A percentile compares a stretch with the other conserved stretches of the same genome.
Evolutionary conservation across 2,329 filamentous ascomycete species (phyloP).

Genomic region (Paraphaeosphaeria minitans): DNA sequence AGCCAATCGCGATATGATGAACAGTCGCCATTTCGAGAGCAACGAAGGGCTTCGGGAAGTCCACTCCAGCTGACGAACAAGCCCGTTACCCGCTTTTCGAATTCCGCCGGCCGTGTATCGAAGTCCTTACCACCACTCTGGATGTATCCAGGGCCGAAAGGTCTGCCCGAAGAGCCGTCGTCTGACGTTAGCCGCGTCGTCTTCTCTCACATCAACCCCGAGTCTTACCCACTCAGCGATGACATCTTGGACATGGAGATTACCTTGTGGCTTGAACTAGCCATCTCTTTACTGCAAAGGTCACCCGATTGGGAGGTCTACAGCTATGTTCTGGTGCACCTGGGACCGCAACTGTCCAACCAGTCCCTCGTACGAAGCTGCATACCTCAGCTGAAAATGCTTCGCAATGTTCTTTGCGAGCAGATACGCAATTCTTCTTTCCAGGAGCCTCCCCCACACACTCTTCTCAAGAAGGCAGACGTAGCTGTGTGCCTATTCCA

Average conservation of each 20-base stretch:
- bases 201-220: constrained; percentile 53
- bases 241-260: constrained; percentile 56
- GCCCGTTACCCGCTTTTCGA: constrained; percentile 31
- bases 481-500: constrained; percentile 89
- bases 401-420: constrained; percentile 79
- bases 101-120: constrained; percentile 33
- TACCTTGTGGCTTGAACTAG: constrained; percentile 72
- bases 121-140: constrained; percentile 54
- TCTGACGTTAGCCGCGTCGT: constrained; percentile 56
- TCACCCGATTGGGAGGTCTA: constrained; percentile 90
- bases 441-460: constrained; percentile 78
- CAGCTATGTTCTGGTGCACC: constrained; percentile 83
- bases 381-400: constrained; percentile 73
- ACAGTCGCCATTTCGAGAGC: constrained; percentile 34
- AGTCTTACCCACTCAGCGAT: constrained; percentile 37
- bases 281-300: constrained; percentile 74
- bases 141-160: constrained; percentile 61
- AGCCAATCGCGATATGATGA: constrained; percentile 38
- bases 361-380: constrained; percentile 80
- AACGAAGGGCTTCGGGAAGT: constrained; percentile 37
- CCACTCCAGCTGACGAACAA: constrained; percentile 42
- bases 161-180: constrained; percentile 60
- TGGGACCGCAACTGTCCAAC: constrained; percentile 88
- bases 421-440: constrained; percentile 79
- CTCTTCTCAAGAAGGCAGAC: constrained; percentile 82